These are phyloP conservation scores for Rhodotorula sp. DNA, from an alignment of 1,284 basidiomycete species.

Conservation along the genomic window DNA sequence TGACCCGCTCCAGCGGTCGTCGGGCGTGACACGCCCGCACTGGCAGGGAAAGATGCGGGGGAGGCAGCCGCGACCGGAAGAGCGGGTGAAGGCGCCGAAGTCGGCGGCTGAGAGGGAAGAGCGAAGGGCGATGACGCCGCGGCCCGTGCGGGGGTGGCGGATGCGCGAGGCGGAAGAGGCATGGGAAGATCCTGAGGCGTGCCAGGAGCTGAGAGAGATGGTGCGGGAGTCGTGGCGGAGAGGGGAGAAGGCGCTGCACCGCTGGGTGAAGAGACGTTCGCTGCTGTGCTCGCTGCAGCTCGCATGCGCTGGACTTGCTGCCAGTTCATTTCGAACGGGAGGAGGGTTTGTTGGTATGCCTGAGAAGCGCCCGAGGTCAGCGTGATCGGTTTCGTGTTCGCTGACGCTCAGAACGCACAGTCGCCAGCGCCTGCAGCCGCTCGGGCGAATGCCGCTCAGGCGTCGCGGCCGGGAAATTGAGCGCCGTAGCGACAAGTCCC, in stretches of 20 bases:
- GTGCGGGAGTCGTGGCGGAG: background rate
- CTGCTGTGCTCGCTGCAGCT: background rate
- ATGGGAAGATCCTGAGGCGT: too few species aligned
- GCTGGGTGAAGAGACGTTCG: background rate
- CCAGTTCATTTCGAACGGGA: slow-evolving; percentile 34
- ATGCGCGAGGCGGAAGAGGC: background rate
- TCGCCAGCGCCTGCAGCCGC: background rate
- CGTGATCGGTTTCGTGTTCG: background rate
- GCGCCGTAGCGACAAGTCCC: slow-evolving; percentile 3
- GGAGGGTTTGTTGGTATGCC: slow-evolving; percentile 28
- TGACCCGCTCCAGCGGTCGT: background rate
- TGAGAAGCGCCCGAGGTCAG: background rate
- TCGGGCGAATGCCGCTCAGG: slow-evolving; percentile 12
- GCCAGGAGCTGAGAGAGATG: background rate
- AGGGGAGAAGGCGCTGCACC: background rate
- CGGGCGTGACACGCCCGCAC: background rate
- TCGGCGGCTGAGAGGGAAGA: background rate
- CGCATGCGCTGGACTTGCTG: slow-evolving; percentile 9
- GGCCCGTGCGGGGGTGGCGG: background rate
- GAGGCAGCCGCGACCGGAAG: background rate
- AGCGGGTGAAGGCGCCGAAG: background rate
- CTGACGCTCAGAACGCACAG: background rate
- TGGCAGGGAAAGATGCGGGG: background rate
- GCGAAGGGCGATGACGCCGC: background rate
- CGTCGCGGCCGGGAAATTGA: slow-evolving; percentile 13